Evolutionary conservation across 169 alveolate genomes (phyloP), one percentile per base, ranked within the genome.

Genomic region (Perkinsus chesapeaki): DNA sequence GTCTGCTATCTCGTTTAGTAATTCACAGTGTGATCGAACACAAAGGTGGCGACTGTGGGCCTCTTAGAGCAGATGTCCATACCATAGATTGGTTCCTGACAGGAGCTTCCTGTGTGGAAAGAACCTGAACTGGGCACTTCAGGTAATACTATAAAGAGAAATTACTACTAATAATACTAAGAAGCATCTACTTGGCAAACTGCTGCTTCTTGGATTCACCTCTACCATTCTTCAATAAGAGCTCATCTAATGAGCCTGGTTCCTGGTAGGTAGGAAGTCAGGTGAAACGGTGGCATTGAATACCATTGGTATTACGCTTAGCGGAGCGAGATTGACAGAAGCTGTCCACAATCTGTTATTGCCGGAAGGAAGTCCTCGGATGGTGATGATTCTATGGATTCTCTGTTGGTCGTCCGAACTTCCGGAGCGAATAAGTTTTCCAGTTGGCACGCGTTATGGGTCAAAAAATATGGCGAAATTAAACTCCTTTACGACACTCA

Each of bases 1-100:
- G n/a, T n/a, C n/a, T n/a, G n/a, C n/a, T n/a, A n/a, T n/a, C n/a
- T n/a, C n/a, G n/a, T n/a, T n/a, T n/a, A n/a, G n/a, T n/a, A 1
- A 1, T 34, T 95, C n/a, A 98, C 98, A 72, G 98, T 95, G 92
- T 97, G 96, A 96, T 98, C 99, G 27, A 93, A 93, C 27, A 98
- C 97, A 93, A 98, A 97, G 39, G 99, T 97, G 60, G 96, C 99
- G 39, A 97, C 96, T 82, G 97, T 94, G 3, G 98, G 98, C 94
- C 97, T 98, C 94, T 98, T 97, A 39, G 96, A 96, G 73, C 99
- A 98, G 31, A 97, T 96, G 93, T 98, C 99, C 95, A 98, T 91
- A 23, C 99, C 99, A 73, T 96, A 95, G 39, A 97, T 96, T 34
- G 48, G 91, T 34, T n/a, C n/a, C n/a, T n/a, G n/a, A n/a, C n/a